A percentile compares a stretch with the other conserved stretches of the same genome.
phyloP scores from a whole-genome alignment of 1,139 yeast genomes.

The Suhomyces terraborum region DNA sequence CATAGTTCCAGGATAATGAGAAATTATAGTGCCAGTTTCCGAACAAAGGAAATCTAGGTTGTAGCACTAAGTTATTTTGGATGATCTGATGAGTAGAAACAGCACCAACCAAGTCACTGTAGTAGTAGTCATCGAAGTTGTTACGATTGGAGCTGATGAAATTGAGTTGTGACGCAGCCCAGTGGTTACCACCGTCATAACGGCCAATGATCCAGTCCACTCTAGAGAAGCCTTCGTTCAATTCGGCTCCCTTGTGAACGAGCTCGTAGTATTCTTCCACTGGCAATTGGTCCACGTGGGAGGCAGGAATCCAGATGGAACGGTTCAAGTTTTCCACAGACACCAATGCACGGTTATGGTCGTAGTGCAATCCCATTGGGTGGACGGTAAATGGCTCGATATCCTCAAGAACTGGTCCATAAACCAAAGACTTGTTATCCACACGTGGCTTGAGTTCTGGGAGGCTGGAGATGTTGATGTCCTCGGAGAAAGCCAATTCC shows the following conservation, averaged over 20 bases:
- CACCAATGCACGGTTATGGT: conserved; percentile 67
- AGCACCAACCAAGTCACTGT: conserved; percentile 87
- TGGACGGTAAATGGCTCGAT: conserved; percentile 50
- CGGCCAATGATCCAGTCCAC: conserved; percentile 68
- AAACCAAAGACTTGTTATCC: conserved; percentile 46
- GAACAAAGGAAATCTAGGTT: conserved; percentile 89
- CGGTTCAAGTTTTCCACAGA: conserved; percentile 64
- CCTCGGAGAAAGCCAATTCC: conserved; percentile 30
- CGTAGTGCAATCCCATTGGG: conserved; percentile 60
- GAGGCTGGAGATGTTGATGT: conserved; percentile 19
- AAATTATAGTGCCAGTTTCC: conserved; percentile 97
- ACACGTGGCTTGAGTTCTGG: conserved; percentile 36
- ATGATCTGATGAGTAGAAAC: conserved; percentile 76
- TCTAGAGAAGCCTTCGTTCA: conserved; percentile 73
- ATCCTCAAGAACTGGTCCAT: conserved; percentile 54
- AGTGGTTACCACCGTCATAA: conserved; percentile 44
- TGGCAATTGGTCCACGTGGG: conserved; percentile 40
- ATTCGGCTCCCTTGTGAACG: conserved; percentile 71
- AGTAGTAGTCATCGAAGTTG: conserved; percentile 65
- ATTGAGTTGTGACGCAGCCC: conserved; percentile 57
- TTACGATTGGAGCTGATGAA: conserved; percentile 49
- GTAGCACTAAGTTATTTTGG: conserved; percentile 55
- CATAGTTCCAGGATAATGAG: conserved; percentile 88
- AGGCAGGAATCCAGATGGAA: conserved; percentile 68
- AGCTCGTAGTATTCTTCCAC: conserved; percentile 87